These are phyloP conservation scores for Amaranthus hypochondriacus DNA, from an alignment of 148 eudicot genomes.

Conservation along the genomic window DNA sequence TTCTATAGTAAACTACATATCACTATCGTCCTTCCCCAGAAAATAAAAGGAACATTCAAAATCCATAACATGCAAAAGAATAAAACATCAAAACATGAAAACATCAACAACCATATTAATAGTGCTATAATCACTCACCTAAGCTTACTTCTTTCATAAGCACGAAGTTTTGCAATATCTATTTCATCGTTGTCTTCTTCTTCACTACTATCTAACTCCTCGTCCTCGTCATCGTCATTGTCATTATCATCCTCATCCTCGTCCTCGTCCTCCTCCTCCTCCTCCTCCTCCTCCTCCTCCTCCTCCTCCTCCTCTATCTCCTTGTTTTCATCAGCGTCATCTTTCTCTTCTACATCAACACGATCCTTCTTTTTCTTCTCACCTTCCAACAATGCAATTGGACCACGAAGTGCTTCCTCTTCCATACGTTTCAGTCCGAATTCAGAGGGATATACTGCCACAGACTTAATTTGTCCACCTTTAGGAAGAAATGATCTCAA, in stretches of 20 bases:
- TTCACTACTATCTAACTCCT: conserved; percentile 13
- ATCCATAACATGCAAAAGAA: background rate
- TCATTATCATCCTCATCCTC: conserved; percentile 38
- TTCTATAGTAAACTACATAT: background rate
- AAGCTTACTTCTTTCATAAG: conserved; percentile 85
- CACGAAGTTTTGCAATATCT: conserved; percentile 69
- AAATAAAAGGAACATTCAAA: no score
- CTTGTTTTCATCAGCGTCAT: conserved; percentile 38
- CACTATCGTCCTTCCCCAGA: no score
- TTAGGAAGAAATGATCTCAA: conserved; percentile 79
- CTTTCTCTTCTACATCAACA: conserved; percentile 35
- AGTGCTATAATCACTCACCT: conserved; percentile 38
- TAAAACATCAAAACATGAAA: background rate
- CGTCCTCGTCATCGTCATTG: conserved; percentile 38
- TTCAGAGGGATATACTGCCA: conserved; percentile 94
- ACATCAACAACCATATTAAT: background rate
- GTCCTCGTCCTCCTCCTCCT: conserved; percentile 33
- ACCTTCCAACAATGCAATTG: conserved; percentile 67
- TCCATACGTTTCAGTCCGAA: conserved; percentile 91
- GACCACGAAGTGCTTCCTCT: conserved; percentile 95
- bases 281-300: conserved; percentile 40
- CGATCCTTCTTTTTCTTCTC: conserved; percentile 36
- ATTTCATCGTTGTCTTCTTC: conserved; percentile 40
- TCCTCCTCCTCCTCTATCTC: conserved; percentile 32
- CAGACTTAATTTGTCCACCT: conserved; percentile 67